phyloP scores from a whole-genome alignment of 192 early-diverging fungal species.

The Coemansia sp. region DNA sequence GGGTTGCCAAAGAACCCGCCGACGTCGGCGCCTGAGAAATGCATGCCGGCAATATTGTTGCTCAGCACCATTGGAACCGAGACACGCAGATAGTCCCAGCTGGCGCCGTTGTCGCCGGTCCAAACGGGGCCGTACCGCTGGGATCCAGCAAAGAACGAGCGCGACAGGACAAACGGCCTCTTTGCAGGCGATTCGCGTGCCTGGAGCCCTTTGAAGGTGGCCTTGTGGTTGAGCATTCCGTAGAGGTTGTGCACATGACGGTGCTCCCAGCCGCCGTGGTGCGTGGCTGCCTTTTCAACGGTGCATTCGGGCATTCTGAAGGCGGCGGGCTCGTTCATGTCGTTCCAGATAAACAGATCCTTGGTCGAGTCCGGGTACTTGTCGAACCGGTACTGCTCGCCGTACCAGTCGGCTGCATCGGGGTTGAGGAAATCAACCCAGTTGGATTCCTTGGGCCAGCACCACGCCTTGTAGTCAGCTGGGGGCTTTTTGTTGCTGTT shows the following conservation, averaged over 20 bases:
- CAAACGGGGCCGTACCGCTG: slow-evolving; percentile 96
- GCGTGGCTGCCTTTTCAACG: slow-evolving; percentile 89
- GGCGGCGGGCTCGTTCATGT: slow-evolving; percentile 98
- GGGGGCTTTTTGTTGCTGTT: slow-evolving; percentile 35
- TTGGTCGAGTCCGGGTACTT: slow-evolving; percentile 82
- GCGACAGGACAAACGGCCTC: slow-evolving; percentile 92
- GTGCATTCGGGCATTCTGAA: slow-evolving; percentile 97
- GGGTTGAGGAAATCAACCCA: slow-evolving; percentile 94
- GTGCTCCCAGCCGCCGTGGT: slow-evolving; percentile 87
- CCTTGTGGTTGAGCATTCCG: slow-evolving; percentile 82
- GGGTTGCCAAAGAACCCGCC: slow-evolving; percentile 98
- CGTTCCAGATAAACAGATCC: slow-evolving; percentile 92
- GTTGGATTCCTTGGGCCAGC: slow-evolving; percentile 92
- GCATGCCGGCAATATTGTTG: slow-evolving; percentile 81
- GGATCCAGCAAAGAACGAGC: slow-evolving; percentile 94
- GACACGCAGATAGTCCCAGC: slow-evolving; percentile 81
- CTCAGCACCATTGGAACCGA: slow-evolving; percentile 89
- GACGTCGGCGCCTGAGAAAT: slow-evolving; percentile 93
- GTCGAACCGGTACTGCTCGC: slow-evolving; percentile 71
- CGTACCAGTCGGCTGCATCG: slow-evolving; percentile 76
- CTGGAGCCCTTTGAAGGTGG: slow-evolving; percentile 79
- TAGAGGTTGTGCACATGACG: slow-evolving; percentile 95
- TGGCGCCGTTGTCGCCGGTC: slow-evolving; percentile 95
- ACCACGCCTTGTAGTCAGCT: slow-evolving; percentile 89
- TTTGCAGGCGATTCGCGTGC: slow-evolving; percentile 57